Conservation (phyloP, 2,329 filamentous ascomycete species). For the Coniella vitis region DNA sequence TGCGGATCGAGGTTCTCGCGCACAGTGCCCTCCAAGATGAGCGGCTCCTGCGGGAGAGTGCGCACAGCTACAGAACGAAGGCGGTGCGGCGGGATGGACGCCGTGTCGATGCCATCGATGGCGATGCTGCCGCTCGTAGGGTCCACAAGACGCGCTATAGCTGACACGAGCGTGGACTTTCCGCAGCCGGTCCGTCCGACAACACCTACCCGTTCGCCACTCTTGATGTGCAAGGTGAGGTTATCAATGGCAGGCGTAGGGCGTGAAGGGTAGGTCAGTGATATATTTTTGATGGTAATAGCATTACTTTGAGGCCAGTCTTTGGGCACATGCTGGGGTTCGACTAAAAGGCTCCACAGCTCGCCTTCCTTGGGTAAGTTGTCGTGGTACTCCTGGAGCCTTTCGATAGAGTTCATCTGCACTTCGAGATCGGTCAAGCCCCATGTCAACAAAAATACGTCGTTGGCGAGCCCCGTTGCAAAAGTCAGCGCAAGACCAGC, state of each 20-base stretch:
- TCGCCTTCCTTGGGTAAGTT: constrained; percentile 2
- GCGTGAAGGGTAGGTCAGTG: constrained; percentile 4
- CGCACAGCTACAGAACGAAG: background rate
- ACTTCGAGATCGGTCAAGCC: constrained; percentile 2
- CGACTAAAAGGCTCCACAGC: background rate
- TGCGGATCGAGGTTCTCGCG: constrained; percentile 14
- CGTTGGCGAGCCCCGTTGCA: constrained; percentile 1
- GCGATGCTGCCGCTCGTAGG: constrained; percentile 21
- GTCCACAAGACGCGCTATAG: constrained; percentile 26
- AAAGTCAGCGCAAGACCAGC: constrained; percentile 3
- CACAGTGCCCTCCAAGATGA: constrained; percentile 2
- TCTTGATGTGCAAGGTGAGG: background rate
- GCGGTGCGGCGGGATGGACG: constrained; percentile 15
- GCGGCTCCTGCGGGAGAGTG: background rate
- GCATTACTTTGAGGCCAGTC: constrained; percentile 1
- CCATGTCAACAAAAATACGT: constrained; percentile 5
- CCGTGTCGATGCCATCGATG: constrained; percentile 24
- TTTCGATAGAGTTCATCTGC: constrained; percentile 7
- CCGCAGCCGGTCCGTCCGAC: constrained; percentile 29
- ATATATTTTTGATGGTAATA: background rate
- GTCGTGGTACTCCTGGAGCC: constrained; percentile 1
- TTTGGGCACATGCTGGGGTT: background rate
- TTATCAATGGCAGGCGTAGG: constrained; percentile 2
- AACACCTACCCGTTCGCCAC: constrained; percentile 18
- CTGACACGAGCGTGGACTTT: constrained; percentile 26